Base-by-base conservation (phyloP, 139 green algal genomes). In the Chlamydomonas sp. region DNA sequence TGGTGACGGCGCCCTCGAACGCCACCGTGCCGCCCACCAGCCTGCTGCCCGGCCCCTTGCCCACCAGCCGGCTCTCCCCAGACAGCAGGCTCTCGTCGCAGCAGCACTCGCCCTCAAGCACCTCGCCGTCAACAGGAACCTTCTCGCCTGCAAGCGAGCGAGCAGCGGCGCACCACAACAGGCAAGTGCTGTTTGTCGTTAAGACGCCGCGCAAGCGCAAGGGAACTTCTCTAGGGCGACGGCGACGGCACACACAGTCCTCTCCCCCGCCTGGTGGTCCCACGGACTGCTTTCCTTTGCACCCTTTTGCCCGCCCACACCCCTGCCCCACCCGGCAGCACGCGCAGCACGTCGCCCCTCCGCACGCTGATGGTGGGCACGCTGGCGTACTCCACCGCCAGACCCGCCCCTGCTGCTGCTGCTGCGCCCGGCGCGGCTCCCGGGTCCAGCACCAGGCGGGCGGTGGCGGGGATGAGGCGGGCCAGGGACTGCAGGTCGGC, bases 61-160 rank as follows among this genome's bases (percentile, higher is more conserved):
- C 17, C 62, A 96, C 93, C 78, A 95, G 90, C 82, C 82, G 89
- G 7, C 68, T 84, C 86, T 95, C 92, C 1, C 91, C 84, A 1
- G 96, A 99, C 18, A 99, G 91, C 92, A 97, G 96, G 2, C 93
- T 92, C 93, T 99, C 97, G 85, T 99, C 97, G n/a, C 96, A 92
- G 6, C 84, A 89, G 7, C 88, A 93, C 60, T 84, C 78, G 5
- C 97, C 97, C 1, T 75, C 63, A 12, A 97, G 17, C 57, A 99
- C 95, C 60, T 92, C 83, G 4, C 97, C 97, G 77, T 99, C 97
- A 74, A 98, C 96, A 0, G 97, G 97, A 18, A 99, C 91, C 62
- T 94, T 93, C 90, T 99, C 96, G 7, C 91, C 91, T 92, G 80
- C 10, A n/a, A 76, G 74, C 5, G 10, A 71, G 66, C 66, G 10